Percentiles rank a stretch among this genome's conserved stretches.
Conservation (phyloP, 2,329 filamentous ascomycete species). For the Aschersonia sp. region DNA sequence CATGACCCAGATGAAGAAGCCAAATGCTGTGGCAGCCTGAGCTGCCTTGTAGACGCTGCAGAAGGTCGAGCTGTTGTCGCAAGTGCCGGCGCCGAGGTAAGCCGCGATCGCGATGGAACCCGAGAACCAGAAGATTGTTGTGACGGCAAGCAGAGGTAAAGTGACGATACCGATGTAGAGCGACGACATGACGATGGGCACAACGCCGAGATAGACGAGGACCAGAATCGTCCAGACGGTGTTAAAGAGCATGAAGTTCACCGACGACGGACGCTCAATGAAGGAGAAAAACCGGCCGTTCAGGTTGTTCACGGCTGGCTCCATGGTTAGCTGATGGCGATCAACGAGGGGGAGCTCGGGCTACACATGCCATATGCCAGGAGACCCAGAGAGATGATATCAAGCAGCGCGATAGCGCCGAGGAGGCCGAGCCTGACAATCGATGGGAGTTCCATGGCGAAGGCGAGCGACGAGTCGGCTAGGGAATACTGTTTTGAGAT, state of each 20-base stretch:
- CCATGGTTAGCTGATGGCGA: background rate
- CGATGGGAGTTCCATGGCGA: slow-evolving; percentile 4
- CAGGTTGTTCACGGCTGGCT: background rate
- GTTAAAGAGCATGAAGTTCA: slow-evolving; percentile 71
- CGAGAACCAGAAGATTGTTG: slow-evolving; percentile 81
- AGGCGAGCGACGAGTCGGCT: background rate
- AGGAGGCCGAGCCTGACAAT: slow-evolving; percentile 2
- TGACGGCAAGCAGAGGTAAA: slow-evolving; percentile 53
- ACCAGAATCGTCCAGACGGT: slow-evolving; percentile 62
- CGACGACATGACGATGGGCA: slow-evolving; percentile 46
- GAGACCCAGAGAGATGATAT: slow-evolving; percentile 4
- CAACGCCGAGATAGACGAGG: slow-evolving; percentile 53
- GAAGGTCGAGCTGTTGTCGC: slow-evolving; percentile 30
- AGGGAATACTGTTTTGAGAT: background rate
- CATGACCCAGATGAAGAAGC: slow-evolving; percentile 46
- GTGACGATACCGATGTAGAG: slow-evolving; percentile 51
- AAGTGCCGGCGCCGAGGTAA: slow-evolving; percentile 37
- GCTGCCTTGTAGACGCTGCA: slow-evolving; percentile 35
- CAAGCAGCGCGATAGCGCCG: slow-evolving; percentile 3
- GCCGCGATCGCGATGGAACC: slow-evolving; percentile 68
- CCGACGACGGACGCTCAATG: slow-evolving; percentile 29
- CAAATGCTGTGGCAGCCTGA: slow-evolving; percentile 52
- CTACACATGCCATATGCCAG: slow-evolving; percentile 3
- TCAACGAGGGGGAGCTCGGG: background rate
- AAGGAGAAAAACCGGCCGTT: background rate